A percentile compares a stretch with the other conserved stretches of the same genome.
phyloP scores from a whole-genome alignment of 1,284 basidiomycete species.

The Neolentinus lepideus region DNA sequence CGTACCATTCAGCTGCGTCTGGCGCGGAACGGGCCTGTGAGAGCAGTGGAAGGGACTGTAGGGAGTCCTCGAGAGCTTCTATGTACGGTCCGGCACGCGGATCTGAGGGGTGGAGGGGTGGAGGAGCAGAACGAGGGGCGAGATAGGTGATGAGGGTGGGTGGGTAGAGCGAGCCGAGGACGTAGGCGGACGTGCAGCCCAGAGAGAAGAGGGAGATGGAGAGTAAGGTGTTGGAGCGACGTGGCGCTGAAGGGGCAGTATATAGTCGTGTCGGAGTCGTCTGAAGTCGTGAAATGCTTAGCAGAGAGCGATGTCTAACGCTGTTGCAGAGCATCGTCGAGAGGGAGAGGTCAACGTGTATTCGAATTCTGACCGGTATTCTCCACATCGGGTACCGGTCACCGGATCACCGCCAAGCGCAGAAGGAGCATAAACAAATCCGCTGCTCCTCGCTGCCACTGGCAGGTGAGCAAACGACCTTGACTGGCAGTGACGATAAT shows the following conservation, averaged over 20 bases:
- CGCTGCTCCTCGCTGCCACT: too few relatives aligned
- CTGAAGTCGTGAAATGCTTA: too few relatives aligned
- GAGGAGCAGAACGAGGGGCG: slow-evolving; percentile 66
- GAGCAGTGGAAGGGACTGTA: slow-evolving; percentile 64
- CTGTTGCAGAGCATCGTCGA: too few relatives aligned
- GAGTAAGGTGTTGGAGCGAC: not conserved
- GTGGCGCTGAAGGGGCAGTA: not conserved
- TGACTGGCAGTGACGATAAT: too few relatives aligned
- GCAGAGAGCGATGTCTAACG: too few relatives aligned
- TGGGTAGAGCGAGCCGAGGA: slow-evolving; percentile 57
- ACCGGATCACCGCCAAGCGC: too few relatives aligned
- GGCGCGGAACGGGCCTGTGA: slow-evolving; percentile 37
- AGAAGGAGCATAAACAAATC: too few relatives aligned
- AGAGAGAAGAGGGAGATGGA: not conserved
- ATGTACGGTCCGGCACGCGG: slow-evolving; percentile 56
- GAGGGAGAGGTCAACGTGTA: too few relatives aligned
- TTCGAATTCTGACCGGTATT: too few relatives aligned
- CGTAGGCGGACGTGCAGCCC: slow-evolving; percentile 27
- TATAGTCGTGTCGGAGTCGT: too few relatives aligned
- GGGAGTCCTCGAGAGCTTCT: slow-evolving; percentile 54
- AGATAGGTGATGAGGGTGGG: slow-evolving; percentile 54
- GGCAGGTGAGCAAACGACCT: too few relatives aligned
- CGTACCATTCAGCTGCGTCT: slow-evolving; percentile 61
- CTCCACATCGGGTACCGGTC: too few relatives aligned
- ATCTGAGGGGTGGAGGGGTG: slow-evolving; percentile 56